A percentile compares a stretch with the other conserved stretches of the same genome.
These are phyloP conservation scores for Punica granatum DNA, from an alignment of 345 rosid species.

Conservation along the genomic window DNA sequence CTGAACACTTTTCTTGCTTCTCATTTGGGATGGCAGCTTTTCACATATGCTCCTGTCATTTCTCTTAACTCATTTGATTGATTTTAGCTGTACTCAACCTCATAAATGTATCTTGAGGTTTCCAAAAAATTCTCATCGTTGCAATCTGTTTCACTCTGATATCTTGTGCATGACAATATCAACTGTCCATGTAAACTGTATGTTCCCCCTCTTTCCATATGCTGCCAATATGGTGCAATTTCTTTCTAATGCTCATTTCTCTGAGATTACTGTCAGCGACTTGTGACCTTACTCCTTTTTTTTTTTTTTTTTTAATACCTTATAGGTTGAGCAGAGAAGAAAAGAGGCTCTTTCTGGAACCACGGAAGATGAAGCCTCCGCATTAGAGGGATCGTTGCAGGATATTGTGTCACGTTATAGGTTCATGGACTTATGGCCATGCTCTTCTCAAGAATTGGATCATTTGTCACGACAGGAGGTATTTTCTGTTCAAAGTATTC, in stretches of 20 bases:
- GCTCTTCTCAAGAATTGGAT: slow-evolving; percentile 78
- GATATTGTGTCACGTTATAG: slow-evolving; percentile 78
- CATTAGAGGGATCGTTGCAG: slow-evolving; percentile 57
- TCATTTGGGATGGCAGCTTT: too few species aligned
- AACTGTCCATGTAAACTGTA: neutral
- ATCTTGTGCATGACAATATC: neutral
- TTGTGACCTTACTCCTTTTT: too few species aligned
- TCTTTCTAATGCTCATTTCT: neutral
- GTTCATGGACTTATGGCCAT: slow-evolving; percentile 96
- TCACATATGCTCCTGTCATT: too few species aligned
- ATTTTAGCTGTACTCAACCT: too few species aligned
- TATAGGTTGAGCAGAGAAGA: slow-evolving; percentile 95
- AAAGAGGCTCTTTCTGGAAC: slow-evolving; percentile 83
- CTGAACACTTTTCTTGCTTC: too few species aligned
- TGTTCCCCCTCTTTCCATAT: neutral
- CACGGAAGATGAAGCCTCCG: slow-evolving; percentile 57
- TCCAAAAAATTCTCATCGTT: too few species aligned
- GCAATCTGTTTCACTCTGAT: neutral
- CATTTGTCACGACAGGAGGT: slow-evolving; percentile 91
- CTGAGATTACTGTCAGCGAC: neutral
- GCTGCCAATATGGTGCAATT: neutral
- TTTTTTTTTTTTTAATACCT: slow-evolving; percentile 7
- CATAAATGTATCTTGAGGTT: too few species aligned
- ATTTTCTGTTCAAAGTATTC: slow-evolving; percentile 11
- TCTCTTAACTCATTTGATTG: too few species aligned